phyloP scores from a whole-genome alignment of 2,329 filamentous ascomycete genomes.

The Aspergillus fumigatus region DNA sequence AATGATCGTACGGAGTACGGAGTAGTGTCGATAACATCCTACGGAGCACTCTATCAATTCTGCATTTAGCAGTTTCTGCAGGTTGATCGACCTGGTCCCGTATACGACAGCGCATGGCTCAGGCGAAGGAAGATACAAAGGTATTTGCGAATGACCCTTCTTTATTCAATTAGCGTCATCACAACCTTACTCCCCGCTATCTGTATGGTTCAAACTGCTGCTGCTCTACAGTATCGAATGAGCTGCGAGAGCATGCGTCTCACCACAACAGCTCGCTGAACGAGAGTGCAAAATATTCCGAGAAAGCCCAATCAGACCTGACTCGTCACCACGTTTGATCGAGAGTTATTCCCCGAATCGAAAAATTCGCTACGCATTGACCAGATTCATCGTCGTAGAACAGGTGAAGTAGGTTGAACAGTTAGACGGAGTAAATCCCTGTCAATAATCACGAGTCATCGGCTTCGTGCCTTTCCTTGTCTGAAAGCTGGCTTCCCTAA shows the following conservation, averaged over 20 bases:
- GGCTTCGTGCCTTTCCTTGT: background rate
- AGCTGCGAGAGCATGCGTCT: background rate
- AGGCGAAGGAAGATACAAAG: background rate
- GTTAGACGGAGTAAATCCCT: background rate
- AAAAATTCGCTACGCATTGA: background rate
- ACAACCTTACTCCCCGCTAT: background rate
- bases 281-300: constrained; percentile 14
- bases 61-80: background rate
- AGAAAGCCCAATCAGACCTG: constrained; percentile 6
- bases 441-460: background rate
- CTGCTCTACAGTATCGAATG: background rate
- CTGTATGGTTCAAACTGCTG: background rate
- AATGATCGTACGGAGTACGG: background rate
- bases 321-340: background rate
- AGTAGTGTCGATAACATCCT: background rate
- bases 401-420: background rate
- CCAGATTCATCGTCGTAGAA: constrained; percentile 1
- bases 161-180: background rate
- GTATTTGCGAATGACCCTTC: background rate
- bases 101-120: background rate
- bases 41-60: background rate
- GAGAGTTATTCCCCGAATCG: background rate
- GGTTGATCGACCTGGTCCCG: background rate
- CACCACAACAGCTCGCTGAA: constrained; percentile 3
- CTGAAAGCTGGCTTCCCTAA: too few relatives aligned